Evolutionary conservation across 2,329 filamentous ascomycete genomes (phyloP).

Genomic region (Fusarium multiceps): DNA sequence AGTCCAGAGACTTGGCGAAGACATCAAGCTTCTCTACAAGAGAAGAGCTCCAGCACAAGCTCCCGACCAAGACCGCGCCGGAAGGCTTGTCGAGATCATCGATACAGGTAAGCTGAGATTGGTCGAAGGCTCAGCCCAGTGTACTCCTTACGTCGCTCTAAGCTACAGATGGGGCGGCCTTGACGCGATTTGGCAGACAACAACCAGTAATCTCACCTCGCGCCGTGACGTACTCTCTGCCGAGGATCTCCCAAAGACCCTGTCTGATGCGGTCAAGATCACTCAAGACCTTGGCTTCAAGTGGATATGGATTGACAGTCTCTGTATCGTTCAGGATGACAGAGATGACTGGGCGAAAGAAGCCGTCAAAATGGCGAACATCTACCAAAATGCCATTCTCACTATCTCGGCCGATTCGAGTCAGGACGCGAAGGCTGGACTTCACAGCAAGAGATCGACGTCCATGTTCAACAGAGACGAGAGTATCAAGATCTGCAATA

Average conservation of each 20-base stretch:
- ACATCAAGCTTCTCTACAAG: not conserved
- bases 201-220: not conserved
- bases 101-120: not conserved
- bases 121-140: not conserved
- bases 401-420: constrained; percentile 2
- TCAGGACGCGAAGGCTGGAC: not conserved
- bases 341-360: not conserved
- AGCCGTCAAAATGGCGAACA: constrained; percentile 9
- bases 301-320: constrained; percentile 9
- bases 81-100: not conserved
- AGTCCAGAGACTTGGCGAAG: not conserved
- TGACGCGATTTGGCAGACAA: constrained; percentile 10
- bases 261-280: not conserved
- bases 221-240: not conserved
- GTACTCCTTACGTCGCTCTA: not conserved
- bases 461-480: not conserved
- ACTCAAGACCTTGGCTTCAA: not conserved
- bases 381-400: constrained; percentile 11
- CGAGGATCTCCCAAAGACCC: not conserved
- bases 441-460: not conserved
- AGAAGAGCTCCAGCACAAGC: accelerated
- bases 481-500: not conserved
- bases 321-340: constrained; percentile 11
- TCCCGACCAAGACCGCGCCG: not conserved
- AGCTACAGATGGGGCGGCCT: constrained; percentile 14